Evolutionary conservation across 441 rosid genomes (phyloP).

Genomic region (Geranium incanum): DNA sequence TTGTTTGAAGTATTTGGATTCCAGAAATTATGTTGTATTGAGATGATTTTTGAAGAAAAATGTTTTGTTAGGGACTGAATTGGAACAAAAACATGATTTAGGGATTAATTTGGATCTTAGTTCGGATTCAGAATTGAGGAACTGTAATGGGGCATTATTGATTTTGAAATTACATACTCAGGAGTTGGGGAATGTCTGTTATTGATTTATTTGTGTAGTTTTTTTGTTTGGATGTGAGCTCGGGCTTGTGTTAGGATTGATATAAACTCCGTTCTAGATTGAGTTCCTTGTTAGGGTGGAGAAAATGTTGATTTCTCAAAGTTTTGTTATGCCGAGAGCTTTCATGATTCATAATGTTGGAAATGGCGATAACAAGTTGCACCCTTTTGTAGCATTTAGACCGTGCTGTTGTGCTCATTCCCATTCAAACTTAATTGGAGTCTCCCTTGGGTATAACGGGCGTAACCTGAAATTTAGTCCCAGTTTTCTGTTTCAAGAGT

Average conservation of each 20-base stretch:
- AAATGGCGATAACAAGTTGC: conserved; percentile 4
- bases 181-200: too few species aligned
- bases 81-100: too few species aligned
- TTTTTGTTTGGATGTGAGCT: too few species aligned
- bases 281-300: not conserved
- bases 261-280: not conserved
- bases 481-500: conserved; percentile 36
- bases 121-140: too few species aligned
- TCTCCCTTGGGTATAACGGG: not conserved
- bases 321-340: conserved; percentile 24
- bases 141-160: too few species aligned
- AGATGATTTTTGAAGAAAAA: not conserved
- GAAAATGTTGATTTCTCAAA: conserved; percentile 31
- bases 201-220: too few species aligned
- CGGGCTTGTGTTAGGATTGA: too few species aligned
- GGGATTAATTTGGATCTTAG: too few species aligned
- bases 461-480: conserved; percentile 15
- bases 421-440: not conserved
- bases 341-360: conserved; percentile 20
- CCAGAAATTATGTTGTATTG: not conserved
- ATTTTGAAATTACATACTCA: too few species aligned
- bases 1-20: not conserved
- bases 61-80: too few species aligned
- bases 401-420: not conserved
- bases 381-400: conserved; percentile 9